A percentile compares a stretch with the other conserved stretches of the same genome.
These are phyloP conservation scores for Pseudogymnoascus sp. DNA, from an alignment of 2,329 filamentous ascomycete species.

Conservation along the genomic window DNA sequence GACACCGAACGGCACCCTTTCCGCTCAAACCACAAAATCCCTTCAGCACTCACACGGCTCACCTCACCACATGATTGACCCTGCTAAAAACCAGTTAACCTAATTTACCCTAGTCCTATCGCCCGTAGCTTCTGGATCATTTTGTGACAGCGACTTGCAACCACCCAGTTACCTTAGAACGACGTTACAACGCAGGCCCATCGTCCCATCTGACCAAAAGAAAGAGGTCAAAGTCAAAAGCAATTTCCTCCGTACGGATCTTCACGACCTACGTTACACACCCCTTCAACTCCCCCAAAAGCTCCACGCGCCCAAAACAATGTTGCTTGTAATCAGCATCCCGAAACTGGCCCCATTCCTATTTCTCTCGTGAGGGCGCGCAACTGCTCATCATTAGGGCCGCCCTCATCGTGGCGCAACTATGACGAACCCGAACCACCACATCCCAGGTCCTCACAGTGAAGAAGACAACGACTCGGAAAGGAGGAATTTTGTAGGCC, in stretches of 20 bases:
- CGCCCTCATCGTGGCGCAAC: not conserved
- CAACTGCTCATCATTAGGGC: not conserved
- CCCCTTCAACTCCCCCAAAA: not conserved
- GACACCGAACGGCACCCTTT: not conserved
- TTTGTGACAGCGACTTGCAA: constrained; percentile 3
- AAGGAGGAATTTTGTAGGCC: not conserved
- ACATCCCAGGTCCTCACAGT: not conserved
- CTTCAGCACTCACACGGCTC: not conserved
- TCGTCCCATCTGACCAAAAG: not conserved
- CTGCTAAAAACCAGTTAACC: not conserved
- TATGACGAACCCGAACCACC: not conserved
- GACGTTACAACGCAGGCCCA: not conserved
- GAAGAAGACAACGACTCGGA: not conserved
- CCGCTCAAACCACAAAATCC: not conserved
- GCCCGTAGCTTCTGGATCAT: not conserved
- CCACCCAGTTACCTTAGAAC: not conserved
- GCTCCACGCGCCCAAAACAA: not conserved
- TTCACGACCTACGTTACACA: not conserved
- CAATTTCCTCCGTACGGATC: constrained; percentile 7
- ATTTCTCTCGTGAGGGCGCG: constrained; percentile 1
- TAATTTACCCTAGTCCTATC: not conserved
- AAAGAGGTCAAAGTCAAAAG: not conserved
- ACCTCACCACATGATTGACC: not conserved
- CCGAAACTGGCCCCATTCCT: not conserved
- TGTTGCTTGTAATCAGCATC: not conserved